A percentile compares a stretch with the other conserved stretches of the same genome.
These are phyloP conservation scores for Gracilaria domingensis DNA, from an alignment of 23 red algal genomes.

Conservation along the genomic window DNA sequence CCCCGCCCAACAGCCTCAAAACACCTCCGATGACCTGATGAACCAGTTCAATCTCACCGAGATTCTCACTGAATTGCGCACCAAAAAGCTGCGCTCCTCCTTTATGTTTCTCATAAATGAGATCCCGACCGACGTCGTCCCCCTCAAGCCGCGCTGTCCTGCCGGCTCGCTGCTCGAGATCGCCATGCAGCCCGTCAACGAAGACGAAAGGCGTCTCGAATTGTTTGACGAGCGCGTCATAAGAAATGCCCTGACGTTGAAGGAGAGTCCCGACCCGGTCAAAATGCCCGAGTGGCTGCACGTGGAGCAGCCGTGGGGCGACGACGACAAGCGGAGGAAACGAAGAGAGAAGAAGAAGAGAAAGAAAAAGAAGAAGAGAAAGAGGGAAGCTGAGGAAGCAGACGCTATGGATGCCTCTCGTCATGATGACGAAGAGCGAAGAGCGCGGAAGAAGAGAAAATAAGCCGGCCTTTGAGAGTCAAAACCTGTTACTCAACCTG, in stretches of 20 bases:
- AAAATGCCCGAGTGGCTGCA: conserved; percentile 73
- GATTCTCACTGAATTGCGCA: conserved; percentile 46
- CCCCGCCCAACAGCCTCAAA: too few relatives aligned
- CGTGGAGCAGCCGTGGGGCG: conserved; percentile 72
- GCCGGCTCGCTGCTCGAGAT: conserved; percentile 64
- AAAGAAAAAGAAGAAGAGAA: conserved; percentile 76
- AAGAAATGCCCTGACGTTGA: conserved; percentile 57
- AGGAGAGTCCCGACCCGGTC: conserved; percentile 47
- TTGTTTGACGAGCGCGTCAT: conserved; percentile 66
- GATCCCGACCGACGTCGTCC: conserved; percentile 59
- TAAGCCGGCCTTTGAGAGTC: too few relatives aligned
- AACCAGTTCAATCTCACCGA: conserved; percentile 58
- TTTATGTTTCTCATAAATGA: conserved; percentile 72
- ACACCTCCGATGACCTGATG: conserved; percentile 40
- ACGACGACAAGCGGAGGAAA: conserved; percentile 47
- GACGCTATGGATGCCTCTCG: conserved; percentile 12
- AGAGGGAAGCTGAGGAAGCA: conserved; percentile 50
- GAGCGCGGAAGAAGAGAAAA: conserved; percentile 62
- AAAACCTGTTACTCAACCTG: not conserved
- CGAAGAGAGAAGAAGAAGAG: conserved; percentile 65
- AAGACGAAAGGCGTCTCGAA: conserved; percentile 64
- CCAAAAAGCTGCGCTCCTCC: conserved; percentile 65
- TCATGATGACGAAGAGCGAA: conserved; percentile 54
- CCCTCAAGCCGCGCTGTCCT: conserved; percentile 76
- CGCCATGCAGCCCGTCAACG: conserved; percentile 70